Base-by-base conservation (phyloP, 1,284 basidiomycete species). In the Megacollybia platyphylla region DNA sequence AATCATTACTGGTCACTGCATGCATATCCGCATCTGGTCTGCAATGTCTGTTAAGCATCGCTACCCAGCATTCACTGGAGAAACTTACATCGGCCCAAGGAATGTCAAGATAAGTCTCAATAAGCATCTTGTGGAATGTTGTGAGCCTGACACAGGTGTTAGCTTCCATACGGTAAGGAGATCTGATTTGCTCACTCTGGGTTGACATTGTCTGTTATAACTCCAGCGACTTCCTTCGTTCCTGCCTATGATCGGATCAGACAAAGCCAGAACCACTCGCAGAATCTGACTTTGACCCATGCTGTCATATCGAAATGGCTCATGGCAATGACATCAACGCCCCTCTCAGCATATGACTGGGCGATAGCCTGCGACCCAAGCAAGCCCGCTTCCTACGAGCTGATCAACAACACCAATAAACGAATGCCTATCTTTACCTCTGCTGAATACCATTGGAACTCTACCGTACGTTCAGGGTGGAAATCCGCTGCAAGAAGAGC, bases 381-480 rank as follows among this genome's bases (percentile, higher is more conserved):
- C 28, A 97, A 73, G n/a, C 94, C 94, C 36, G 83, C 86, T 66
- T 96, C 91, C 83, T 87, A 36, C 39, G 27, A 27, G 28, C 50
- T 11, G 49, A 38, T 43, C 18, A 26, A n/a, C 28, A 39, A 32
- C 42, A 39, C 36, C 36, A 41, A 39, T 28, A 26, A 7, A 17
- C 7, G 18, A 30, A 27, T 29, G 9, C 11, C 24, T 13, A 31
- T 39, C 48, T 55, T 47, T 52, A 79, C 82, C 65, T 96, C 91
- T 39, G 91, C 92, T 42, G 86, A 87, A 59, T 91, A 97, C 84
- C 87, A 98, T 59, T 96, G 92, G 62, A 97, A 94, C 58, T 97
- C 92, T 45, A 97, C 75, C 13, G 87, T 73, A 43, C 76, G 76
- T 37, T 68, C 63, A 17, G 94, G 91, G 15, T 64, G 72, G 67